Evolutionary conservation across 1,139 yeast genomes (phyloP).

Genomic region (Nakaseomyces sp.): DNA sequence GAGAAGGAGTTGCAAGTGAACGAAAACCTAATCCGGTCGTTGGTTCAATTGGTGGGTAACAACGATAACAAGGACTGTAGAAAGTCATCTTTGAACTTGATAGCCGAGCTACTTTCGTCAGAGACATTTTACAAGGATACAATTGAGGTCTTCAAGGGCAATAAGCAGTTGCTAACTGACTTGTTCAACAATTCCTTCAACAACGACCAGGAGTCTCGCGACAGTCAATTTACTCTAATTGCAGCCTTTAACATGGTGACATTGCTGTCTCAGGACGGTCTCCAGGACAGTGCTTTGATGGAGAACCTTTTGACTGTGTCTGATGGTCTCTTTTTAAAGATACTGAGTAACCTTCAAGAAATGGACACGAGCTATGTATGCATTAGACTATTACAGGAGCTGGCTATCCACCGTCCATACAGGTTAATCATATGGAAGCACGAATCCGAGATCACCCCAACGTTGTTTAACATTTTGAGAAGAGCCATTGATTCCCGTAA

Average conservation of each 20-base stretch:
- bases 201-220: constrained; percentile 16
- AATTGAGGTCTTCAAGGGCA: constrained; percentile 36
- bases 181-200: constrained; percentile 27
- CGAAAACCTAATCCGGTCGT: constrained; percentile 19
- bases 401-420: constrained; percentile 46
- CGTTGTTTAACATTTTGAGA: constrained; percentile 40
- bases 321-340: constrained; percentile 19
- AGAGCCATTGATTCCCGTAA: constrained; percentile 11
- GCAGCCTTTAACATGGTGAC: constrained; percentile 29
- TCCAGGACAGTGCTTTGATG: constrained; percentile 18
- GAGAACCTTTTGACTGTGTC: constrained; percentile 14
- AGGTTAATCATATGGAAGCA: constrained; percentile 51
- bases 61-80: constrained; percentile 46
- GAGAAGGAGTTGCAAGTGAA: constrained; percentile 25
- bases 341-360: constrained; percentile 21
- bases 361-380: constrained; percentile 29
- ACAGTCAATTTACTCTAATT: constrained; percentile 24
- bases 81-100: constrained; percentile 61
- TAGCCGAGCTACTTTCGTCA: constrained; percentile 47
- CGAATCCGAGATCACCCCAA: constrained; percentile 47
- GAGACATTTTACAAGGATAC: constrained; percentile 35
- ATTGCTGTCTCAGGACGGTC: constrained; percentile 28
- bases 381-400: constrained; percentile 28
- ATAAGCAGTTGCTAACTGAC: constrained; percentile 31
- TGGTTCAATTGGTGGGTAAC: constrained; percentile 25